Evolutionary conservation across 352 stramenopile species (phyloP), one percentile per base, ranked within the genome.

Genomic region (Phytophthora sojae): DNA sequence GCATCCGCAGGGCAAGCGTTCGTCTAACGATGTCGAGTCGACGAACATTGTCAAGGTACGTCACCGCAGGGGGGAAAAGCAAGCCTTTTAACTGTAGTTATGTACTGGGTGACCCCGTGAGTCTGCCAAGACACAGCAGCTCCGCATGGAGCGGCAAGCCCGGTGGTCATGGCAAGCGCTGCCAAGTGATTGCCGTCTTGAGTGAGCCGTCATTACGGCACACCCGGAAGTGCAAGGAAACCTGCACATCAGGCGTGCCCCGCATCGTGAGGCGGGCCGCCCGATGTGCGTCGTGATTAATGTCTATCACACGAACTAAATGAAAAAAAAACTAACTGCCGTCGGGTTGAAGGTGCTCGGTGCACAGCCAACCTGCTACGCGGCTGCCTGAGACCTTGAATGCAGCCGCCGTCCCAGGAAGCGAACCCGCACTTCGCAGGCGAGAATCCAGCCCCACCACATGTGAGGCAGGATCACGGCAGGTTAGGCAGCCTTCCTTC

Each of bases 371-470:
- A 12, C 37, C 54, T 26, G 12, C 30, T n/a, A 49, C 32, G 54
- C 32, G 32, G 37, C 54, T 49, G 37, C 25, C 52, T 42, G 29
- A 15, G 52, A 57, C 52, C 7, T 6, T 17, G 45, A 8, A 26
- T 51, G n/a, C 26, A 57, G 14, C 30, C 54, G n/a, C 11, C 21
- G 49, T 53, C 47, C 47, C 47, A 53, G 54, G 30, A n/a, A 15
- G 45, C 53, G 53, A 15, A 32, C 30, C 42, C 54, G 54, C 54
- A 19, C 54, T 60, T 60, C 54, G 54, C 54, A 45, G 11, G 32
- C 54, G 37, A 60, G 37, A 60, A 55, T 55, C 49, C 23, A 55
- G 23, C 21, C 49, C 21, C 44, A 15, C 44, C 14, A 21, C 21
- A 9, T 7, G 42, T 23, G 6, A 25, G n/a, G 8, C n/a, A 15